Evolutionary conservation across 208 protist species (phyloP).

Genomic region (Leishmania mexicana): DNA sequence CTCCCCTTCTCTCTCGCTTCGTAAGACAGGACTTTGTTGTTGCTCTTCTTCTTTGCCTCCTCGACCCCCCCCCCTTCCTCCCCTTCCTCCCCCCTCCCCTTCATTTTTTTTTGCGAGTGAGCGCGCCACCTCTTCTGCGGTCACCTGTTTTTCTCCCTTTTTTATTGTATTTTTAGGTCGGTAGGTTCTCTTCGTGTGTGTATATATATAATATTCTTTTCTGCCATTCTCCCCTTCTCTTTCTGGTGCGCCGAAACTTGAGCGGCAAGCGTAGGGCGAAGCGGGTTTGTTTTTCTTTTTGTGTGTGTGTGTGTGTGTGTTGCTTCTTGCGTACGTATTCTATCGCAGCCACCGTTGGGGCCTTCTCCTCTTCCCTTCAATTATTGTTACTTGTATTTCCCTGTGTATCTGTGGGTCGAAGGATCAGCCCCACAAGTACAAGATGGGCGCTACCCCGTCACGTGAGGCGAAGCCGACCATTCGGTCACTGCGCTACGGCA

Average conservation of each 20-base stretch:
- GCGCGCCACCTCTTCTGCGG: background rate
- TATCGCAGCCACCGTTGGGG: background rate
- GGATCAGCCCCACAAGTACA: background rate
- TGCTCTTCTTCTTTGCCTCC: background rate
- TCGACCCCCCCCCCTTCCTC: too few species aligned
- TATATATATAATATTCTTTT: background rate
- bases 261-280: too few species aligned
- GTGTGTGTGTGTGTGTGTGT: background rate
- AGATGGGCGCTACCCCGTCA: conserved; percentile 62
- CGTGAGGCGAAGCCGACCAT: conserved; percentile 49
- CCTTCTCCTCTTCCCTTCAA: background rate
- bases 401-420: background rate
- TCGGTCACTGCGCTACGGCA: conserved; percentile 72
- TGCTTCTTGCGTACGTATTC: background rate
- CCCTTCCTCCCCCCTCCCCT: too few species aligned
- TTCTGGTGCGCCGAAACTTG: too few species aligned
- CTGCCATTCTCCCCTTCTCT: background rate
- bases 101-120: background rate
- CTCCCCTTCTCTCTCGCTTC: background rate
- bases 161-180: background rate
- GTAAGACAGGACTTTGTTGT: background rate
- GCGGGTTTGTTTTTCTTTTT: background rate
- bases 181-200: background rate
- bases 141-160: background rate
- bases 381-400: background rate